Evolutionary conservation across 441 rosid genomes (phyloP).

Genomic region (Pelargonium exstipulatum): DNA sequence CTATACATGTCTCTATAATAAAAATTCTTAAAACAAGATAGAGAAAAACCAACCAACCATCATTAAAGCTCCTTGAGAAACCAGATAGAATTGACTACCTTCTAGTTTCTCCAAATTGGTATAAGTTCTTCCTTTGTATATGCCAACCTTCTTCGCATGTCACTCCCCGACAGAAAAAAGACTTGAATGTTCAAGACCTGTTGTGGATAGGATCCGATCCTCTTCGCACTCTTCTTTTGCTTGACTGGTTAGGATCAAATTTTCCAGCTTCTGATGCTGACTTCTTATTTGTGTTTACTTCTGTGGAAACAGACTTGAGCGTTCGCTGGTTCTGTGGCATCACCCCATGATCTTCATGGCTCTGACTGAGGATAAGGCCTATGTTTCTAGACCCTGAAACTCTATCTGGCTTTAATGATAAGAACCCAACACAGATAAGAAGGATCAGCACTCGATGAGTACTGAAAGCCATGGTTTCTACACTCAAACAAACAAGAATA

Average conservation of each 20-base stretch:
- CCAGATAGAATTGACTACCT: conserved; percentile 21
- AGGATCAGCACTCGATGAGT: conserved; percentile 40
- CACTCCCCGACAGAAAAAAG: conserved; percentile 27
- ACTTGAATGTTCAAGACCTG: conserved; percentile 39
- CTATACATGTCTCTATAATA: conserved; percentile 40
- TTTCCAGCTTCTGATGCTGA: conserved; percentile 29
- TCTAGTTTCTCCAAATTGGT: conserved; percentile 33
- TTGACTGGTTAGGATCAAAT: conserved; percentile 49
- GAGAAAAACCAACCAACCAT: conserved; percentile 33
- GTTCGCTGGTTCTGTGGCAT: conserved; percentile 30
- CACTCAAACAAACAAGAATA: conserved; percentile 34
- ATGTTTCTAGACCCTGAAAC: conserved; percentile 39
- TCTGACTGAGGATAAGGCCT: conserved; percentile 30
- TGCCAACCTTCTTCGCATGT: conserved; percentile 28
- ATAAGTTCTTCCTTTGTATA: conserved; percentile 28
- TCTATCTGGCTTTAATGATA: conserved; percentile 38
- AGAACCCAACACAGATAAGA: conserved; percentile 46
- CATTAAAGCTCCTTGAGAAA: conserved; percentile 26
- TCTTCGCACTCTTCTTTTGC: conserved; percentile 74
- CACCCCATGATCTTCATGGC: conserved; percentile 27
- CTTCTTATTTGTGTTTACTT: conserved; percentile 32
- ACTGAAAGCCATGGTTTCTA: conserved; percentile 44
- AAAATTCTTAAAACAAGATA: conserved; percentile 24
- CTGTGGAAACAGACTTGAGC: conserved; percentile 35
- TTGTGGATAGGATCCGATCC: conserved; percentile 98